A percentile compares a stretch with the other conserved stretches of the same genome.
These are phyloP conservation scores for Iris macrosiphon DNA, from an alignment of 106 monocot genomes.

Conservation along the genomic window DNA sequence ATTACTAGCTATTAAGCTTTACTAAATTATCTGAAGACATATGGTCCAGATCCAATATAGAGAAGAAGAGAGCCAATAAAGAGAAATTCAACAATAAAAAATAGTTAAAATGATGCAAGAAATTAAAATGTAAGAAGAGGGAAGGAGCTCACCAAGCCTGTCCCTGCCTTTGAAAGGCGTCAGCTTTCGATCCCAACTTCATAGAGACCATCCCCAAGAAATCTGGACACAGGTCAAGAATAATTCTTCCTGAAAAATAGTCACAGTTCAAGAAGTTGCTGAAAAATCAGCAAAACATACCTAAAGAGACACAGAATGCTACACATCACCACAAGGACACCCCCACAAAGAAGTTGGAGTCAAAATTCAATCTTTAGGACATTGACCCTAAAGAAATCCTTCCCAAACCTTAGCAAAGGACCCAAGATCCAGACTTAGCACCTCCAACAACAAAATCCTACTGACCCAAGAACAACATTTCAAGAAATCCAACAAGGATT, in stretches of 20 bases:
- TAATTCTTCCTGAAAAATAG: neutral
- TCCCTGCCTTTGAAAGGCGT: slow-evolving; percentile 25
- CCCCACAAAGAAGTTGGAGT: neutral
- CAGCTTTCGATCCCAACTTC: slow-evolving; percentile 45
- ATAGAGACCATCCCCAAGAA: slow-evolving; percentile 20
- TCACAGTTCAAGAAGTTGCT: neutral
- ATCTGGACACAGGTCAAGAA: neutral
- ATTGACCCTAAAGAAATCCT: neutral
- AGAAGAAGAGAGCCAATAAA: too few relatives aligned
- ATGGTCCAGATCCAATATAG: too few relatives aligned
- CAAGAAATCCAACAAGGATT: neutral
- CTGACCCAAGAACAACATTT: neutral
- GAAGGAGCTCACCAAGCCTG: slow-evolving; percentile 33
- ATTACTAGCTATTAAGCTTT: too few relatives aligned
- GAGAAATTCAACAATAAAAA: neutral
- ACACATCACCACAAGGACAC: neutral
- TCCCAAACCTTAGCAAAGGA: neutral
- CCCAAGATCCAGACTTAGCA: neutral
- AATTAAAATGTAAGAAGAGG: neutral
- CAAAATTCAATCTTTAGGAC: slow-evolving; percentile 5
- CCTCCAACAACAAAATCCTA: neutral
- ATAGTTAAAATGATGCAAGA: neutral
- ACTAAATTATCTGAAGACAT: too few relatives aligned
- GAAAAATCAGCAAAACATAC: slow-evolving; percentile 1
- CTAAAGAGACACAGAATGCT: neutral